Evolutionary conservation across 345 rosid genomes (phyloP).

Genomic region (Eucalyptus albens): DNA sequence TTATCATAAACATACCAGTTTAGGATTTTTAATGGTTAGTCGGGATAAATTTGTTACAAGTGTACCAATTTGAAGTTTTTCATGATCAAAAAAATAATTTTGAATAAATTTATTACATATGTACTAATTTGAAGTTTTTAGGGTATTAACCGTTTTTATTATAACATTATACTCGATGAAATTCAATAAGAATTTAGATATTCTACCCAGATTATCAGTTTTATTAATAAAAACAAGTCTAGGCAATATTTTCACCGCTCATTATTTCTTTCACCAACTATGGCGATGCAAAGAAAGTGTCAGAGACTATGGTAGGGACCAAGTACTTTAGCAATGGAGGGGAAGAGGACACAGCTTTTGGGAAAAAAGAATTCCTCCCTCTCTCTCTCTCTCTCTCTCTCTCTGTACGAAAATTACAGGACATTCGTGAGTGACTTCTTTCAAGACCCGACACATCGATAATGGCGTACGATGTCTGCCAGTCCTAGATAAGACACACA

Average conservation of each 20-base stretch:
- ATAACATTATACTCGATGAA: background rate
- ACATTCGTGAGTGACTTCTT: background rate
- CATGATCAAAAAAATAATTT: fast-evolving
- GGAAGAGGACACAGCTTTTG: background rate
- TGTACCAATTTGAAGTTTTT: fast-evolving
- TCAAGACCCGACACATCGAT: background rate
- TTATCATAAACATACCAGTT: fast-evolving
- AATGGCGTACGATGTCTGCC: background rate
- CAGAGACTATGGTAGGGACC: background rate
- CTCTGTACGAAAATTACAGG: background rate
- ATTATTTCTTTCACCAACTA: background rate
- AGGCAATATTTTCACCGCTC: background rate
- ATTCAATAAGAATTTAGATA: background rate
- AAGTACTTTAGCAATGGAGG: background rate
- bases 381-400: background rate
- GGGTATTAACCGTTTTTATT: fast-evolving
- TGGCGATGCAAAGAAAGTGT: background rate
- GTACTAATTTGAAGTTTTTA: too few relatives aligned
- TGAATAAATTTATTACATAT: fast-evolving
- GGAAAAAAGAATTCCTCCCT: background rate
- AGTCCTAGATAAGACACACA: background rate
- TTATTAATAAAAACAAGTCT: background rate
- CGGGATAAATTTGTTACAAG: fast-evolving
- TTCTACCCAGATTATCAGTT: background rate
- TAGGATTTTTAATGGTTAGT: fast-evolving